These are phyloP conservation scores for Gossypium raimondii DNA, from an alignment of 345 rosid genomes.

Conservation along the genomic window DNA sequence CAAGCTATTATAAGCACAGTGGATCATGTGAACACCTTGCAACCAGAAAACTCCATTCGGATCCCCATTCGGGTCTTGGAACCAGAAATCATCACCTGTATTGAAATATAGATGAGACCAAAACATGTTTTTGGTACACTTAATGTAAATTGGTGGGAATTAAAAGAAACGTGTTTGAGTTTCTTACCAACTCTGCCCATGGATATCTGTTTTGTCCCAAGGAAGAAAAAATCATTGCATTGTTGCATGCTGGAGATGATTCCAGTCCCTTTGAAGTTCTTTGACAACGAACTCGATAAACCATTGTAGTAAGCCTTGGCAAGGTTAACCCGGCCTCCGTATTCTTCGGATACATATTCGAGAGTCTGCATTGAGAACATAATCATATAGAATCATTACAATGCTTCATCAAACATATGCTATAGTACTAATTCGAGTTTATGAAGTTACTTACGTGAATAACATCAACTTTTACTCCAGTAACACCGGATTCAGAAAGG, in stretches of 20 bases:
- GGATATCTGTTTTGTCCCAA: conserved; percentile 74
- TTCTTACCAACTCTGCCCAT: conserved; percentile 83
- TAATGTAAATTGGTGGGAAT: not conserved
- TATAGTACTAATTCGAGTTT: not conserved
- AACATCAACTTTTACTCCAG: conserved; percentile 82
- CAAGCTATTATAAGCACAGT: conserved; percentile 85
- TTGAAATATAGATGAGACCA: not conserved
- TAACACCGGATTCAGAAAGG: conserved; percentile 60
- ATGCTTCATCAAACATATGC: not conserved
- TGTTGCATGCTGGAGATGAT: conserved; percentile 88
- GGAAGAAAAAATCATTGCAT: conserved; percentile 85
- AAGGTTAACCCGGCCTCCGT: conserved; percentile 82
- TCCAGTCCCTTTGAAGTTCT: conserved; percentile 75
- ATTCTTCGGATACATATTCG: conserved; percentile 65
- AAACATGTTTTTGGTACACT: not conserved
- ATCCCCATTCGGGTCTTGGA: conserved; percentile 86
- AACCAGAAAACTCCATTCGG: conserved; percentile 88
- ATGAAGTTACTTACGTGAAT: conserved; percentile 52
- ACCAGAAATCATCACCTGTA: conserved; percentile 96
- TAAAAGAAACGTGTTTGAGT: not conserved
- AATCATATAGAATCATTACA: not conserved
- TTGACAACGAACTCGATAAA: conserved; percentile 52
- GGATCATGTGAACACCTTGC: conserved; percentile 89
- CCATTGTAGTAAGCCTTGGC: conserved; percentile 66
- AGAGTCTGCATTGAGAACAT: conserved; percentile 36